A percentile compares a stretch with the other conserved stretches of the same genome.
phyloP scores from a whole-genome alignment of 345 rosid genomes.

The Corymbia maculata region DNA sequence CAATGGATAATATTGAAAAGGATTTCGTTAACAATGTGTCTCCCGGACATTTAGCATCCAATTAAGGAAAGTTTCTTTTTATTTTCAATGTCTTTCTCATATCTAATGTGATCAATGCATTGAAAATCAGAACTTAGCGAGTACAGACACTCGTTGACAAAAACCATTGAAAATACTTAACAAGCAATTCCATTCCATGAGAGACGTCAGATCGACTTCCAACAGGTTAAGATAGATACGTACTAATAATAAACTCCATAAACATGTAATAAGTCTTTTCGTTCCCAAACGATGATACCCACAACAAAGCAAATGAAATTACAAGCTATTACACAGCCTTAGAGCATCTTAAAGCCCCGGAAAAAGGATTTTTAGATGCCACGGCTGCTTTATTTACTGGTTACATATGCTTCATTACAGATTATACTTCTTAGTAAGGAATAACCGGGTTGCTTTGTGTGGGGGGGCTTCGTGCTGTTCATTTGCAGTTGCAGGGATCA shows the following conservation, averaged over 20 bases:
- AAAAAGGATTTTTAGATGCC: background rate
- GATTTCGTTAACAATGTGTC: background rate
- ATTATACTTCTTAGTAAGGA: background rate
- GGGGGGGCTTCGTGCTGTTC: background rate
- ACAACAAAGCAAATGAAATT: background rate
- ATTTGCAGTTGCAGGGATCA: slow-evolving; percentile 33
- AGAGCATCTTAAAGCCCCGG: background rate
- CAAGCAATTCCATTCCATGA: background rate
- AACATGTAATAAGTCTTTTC: background rate
- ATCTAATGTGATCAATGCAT: background rate
- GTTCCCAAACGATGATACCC: background rate
- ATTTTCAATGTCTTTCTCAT: background rate
- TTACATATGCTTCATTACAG: background rate
- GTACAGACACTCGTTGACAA: no score
- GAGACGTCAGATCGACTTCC: background rate
- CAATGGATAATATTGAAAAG: background rate
- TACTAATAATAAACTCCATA: background rate
- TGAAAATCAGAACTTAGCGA: background rate
- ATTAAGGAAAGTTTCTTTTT: no score
- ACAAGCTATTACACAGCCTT: background rate
- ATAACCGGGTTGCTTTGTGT: background rate
- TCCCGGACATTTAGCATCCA: background rate
- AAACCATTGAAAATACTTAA: background rate
- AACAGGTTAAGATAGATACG: background rate
- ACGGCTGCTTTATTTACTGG: background rate